Conservation (phyloP, 108 stramenopile species). For the Cyclotella kingstonii region DNA sequence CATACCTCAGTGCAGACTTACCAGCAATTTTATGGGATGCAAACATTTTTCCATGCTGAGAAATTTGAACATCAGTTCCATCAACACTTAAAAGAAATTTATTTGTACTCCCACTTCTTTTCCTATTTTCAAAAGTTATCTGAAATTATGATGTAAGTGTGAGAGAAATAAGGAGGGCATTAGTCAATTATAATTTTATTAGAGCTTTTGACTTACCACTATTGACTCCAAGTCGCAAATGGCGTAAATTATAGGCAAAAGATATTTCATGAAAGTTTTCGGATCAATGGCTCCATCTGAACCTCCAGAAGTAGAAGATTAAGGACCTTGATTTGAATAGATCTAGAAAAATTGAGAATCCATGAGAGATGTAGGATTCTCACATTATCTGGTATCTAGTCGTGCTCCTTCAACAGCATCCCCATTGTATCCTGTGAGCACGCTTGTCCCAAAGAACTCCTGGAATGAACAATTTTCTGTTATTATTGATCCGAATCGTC, state of each 20-base stretch:
- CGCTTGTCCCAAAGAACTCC: too few relatives aligned
- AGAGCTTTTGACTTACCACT: neutral
- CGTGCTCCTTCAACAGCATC: too few relatives aligned
- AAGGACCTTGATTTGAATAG: neutral
- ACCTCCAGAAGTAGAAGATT: slow-evolving; percentile 3
- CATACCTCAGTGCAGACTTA: neutral
- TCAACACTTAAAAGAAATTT: neutral
- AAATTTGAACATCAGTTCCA: neutral
- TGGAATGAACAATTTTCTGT: too few relatives aligned
- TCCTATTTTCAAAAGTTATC: slow-evolving; percentile 2
- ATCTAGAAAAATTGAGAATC: slow-evolving; percentile 7
- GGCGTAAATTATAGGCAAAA: slow-evolving; percentile 9
- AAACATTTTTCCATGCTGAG: neutral
- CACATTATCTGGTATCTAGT: slow-evolving; percentile 1
- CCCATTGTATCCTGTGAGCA: too few relatives aligned
- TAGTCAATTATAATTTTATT: neutral
- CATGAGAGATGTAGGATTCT: slow-evolving; percentile 6
- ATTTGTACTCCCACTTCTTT: neutral
- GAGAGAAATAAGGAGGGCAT: neutral
- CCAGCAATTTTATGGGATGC: neutral
- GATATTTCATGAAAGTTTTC: slow-evolving; percentile 16
- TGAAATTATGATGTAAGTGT: neutral
- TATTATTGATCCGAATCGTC: too few relatives aligned
- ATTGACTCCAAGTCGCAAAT: neutral
- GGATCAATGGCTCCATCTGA: slow-evolving; percentile 11